Evolutionary conservation across 2,329 filamentous ascomycete species (phyloP).

Genomic region (Trichoderma gracile): DNA sequence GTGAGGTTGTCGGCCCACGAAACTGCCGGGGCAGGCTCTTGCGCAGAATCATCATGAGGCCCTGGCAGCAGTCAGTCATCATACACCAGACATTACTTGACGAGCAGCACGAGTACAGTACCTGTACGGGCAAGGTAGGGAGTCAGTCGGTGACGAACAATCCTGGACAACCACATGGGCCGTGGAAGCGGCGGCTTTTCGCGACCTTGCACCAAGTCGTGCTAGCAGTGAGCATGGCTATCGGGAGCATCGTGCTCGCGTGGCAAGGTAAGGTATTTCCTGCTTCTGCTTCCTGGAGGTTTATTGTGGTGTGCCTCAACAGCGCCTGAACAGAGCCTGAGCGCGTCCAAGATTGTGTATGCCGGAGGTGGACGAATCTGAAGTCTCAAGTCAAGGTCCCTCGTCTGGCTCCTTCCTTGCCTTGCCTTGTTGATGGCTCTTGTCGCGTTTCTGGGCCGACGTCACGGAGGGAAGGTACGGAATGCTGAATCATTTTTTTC

Average conservation of each 20-base stretch:
- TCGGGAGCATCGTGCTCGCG: slow-evolving; percentile 22
- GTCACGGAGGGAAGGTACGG: slow-evolving; percentile 25
- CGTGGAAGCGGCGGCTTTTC: slow-evolving; percentile 18
- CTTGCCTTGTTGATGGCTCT: neutral
- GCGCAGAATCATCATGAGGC: slow-evolving; percentile 15
- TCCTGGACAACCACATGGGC: slow-evolving; percentile 21
- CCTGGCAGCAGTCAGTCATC: slow-evolving; percentile 2
- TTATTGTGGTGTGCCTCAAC: neutral
- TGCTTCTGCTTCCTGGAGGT: neutral
- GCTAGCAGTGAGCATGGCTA: slow-evolving; percentile 14
- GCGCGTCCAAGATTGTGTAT: neutral
- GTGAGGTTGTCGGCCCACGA: slow-evolving; percentile 11
- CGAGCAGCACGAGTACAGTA: neutral
- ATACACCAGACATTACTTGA: neutral
- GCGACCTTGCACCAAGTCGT: slow-evolving; percentile 9
- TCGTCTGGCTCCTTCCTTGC: neutral
- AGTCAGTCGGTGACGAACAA: slow-evolving; percentile 10
- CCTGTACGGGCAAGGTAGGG: neutral
- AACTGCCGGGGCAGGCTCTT: slow-evolving; percentile 18
- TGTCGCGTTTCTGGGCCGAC: slow-evolving; percentile 13
- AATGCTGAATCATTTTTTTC: slow-evolving; percentile 19
- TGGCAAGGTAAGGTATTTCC: slow-evolving; percentile 12
- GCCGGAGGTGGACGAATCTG: neutral
- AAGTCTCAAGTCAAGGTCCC: neutral
- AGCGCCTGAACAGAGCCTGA: neutral